These are phyloP conservation scores for Fomitopsis serialis DNA, from an alignment of 768 basidiomycete genomes.

Conservation along the genomic window DNA sequence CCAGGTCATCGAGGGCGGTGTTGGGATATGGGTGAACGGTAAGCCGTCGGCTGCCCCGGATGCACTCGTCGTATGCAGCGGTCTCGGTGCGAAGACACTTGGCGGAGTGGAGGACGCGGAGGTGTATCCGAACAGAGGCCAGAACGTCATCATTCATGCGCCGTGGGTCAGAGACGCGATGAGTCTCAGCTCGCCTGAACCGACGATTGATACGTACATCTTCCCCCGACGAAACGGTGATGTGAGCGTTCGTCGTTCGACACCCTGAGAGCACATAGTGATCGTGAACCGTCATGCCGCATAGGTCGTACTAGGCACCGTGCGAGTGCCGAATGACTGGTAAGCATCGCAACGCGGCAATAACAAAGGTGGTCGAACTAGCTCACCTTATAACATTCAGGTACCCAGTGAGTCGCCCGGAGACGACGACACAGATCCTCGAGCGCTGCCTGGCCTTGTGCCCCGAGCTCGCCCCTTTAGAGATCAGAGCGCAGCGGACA, in stretches of 20 bases:
- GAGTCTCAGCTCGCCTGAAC: slow-evolving; percentile 34
- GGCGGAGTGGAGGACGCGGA: slow-evolving; percentile 48
- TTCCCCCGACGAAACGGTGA: slow-evolving; percentile 58
- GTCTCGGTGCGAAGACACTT: slow-evolving; percentile 50
- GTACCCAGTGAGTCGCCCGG: slow-evolving; percentile 60
- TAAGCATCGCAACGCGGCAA: slow-evolving; percentile 10
- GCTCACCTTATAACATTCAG: slow-evolving; percentile 41
- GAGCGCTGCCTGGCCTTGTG: slow-evolving; percentile 31
- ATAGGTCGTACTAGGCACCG: slow-evolving; percentile 58
- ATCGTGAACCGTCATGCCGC: not conserved
- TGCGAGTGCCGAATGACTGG: slow-evolving; percentile 59
- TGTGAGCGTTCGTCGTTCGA: slow-evolving; percentile 22
- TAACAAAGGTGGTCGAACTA: slow-evolving; percentile 40
- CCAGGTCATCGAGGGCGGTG: slow-evolving; percentile 63
- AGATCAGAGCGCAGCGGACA: slow-evolving; percentile 17
- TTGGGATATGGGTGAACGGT: slow-evolving; percentile 14
- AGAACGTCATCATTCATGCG: slow-evolving; percentile 38
- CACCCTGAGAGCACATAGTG: too few species aligned
- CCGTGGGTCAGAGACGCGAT: slow-evolving; percentile 51
- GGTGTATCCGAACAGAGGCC: slow-evolving; percentile 43
- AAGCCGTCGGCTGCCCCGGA: slow-evolving; percentile 21
- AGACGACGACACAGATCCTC: slow-evolving; percentile 58
- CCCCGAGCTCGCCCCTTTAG: slow-evolving; percentile 27
- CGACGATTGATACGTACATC: slow-evolving; percentile 51
- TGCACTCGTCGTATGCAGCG: slow-evolving; percentile 66